A percentile compares a stretch with the other conserved stretches of the same genome.
Conservation (phyloP, 306 rosid genomes). For the Nissolia schottii region DNA sequence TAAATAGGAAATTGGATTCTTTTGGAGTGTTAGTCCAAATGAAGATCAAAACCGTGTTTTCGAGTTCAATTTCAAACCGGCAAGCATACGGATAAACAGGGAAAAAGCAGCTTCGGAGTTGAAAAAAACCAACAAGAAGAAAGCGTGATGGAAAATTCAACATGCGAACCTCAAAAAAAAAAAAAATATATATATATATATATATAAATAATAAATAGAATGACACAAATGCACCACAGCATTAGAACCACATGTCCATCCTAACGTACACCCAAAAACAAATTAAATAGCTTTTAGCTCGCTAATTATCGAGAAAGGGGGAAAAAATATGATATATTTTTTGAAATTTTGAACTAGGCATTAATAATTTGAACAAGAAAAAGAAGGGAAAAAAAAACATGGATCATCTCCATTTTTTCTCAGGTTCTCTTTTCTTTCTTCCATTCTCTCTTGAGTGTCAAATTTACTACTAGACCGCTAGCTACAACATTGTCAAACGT, state of each 20-base stretch:
- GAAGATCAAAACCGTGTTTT: conserved; percentile 28
- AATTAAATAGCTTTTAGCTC: conserved; percentile 5
- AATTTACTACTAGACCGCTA: conserved; percentile 8
- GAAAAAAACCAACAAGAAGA: conserved; percentile 49
- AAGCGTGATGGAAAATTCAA: conserved; percentile 26
- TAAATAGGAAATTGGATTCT: not conserved
- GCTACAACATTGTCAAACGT: conserved; percentile 24
- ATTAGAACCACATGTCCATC: conserved; percentile 24
- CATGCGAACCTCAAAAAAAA: conserved; percentile 21
- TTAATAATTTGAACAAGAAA: conserved; percentile 30
- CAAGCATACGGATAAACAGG: conserved; percentile 50
- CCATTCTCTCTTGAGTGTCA: conserved; percentile 14
- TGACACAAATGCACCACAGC: not conserved
- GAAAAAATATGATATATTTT: not conserved
- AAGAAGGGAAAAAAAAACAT: conserved; percentile 7
- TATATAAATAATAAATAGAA: not conserved
- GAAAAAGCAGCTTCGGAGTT: conserved; percentile 45
- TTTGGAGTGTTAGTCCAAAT: conserved; percentile 18
- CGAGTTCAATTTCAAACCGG: conserved; percentile 35
- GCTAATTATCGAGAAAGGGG: conserved; percentile 10
- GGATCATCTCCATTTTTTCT: conserved; percentile 21
- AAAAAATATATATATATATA: no score
- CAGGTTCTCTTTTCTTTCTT: not conserved
- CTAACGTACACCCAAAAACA: conserved; percentile 26
- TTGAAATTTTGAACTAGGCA: not conserved